These are phyloP conservation scores for Noccaea caerulescens DNA, from an alignment of 345 rosid genomes.

Conservation along the genomic window DNA sequence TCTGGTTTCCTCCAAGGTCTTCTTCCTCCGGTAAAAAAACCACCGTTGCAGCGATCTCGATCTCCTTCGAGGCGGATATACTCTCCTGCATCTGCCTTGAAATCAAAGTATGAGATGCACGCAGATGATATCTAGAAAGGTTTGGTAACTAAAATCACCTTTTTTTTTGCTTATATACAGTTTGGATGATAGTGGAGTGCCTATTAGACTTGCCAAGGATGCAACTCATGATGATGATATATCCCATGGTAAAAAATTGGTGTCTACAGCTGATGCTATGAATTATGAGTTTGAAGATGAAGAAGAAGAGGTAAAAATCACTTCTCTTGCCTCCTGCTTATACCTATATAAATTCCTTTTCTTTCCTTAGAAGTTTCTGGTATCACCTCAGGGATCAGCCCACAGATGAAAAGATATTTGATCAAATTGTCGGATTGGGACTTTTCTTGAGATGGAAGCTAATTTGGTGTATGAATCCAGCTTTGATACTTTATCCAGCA, in stretches of 20 bases:
- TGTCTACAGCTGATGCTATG: neutral
- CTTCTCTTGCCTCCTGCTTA: neutral
- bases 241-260: neutral
- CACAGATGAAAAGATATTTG: neutral
- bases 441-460: conserved; percentile 17
- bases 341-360: neutral
- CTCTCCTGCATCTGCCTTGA: neutral
- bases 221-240: neutral
- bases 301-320: conserved; percentile 2
- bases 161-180: no score
- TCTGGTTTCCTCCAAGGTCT: conserved; percentile 16
- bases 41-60: neutral
- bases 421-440: neutral
- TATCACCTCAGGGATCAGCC: conserved; percentile 4
- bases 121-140: conserved; percentile 14
- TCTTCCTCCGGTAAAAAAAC: conserved; percentile 1
- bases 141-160: neutral
- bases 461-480: neutral
- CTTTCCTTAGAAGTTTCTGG: neutral
- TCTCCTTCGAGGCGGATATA: conserved; percentile 1
- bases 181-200: conserved; percentile 7
- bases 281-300: neutral
- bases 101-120: neutral
- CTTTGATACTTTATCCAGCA: neutral
- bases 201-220: neutral